A percentile compares a stretch with the other conserved stretches of the same genome.
Conservation (phyloP, 805 yeast genomes). For the Ogataea paradorogensis region DNA sequence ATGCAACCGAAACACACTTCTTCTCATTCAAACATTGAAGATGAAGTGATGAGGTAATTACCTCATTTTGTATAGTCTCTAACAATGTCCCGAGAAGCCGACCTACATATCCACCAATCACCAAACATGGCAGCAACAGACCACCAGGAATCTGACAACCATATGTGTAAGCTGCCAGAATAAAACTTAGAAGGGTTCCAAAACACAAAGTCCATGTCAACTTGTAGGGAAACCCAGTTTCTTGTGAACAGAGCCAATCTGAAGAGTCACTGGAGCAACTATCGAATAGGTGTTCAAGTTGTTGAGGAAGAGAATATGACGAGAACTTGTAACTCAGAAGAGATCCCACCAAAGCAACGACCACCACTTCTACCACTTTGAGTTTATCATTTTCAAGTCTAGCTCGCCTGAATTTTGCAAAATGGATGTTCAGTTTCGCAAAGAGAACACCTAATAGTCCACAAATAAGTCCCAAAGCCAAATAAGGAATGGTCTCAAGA, state of each 20-base stretch:
- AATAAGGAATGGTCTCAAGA: constrained; percentile 69
- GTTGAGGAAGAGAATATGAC: constrained; percentile 50
- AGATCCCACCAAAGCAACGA: constrained; percentile 49
- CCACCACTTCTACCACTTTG: constrained; percentile 47
- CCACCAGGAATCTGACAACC: constrained; percentile 73
- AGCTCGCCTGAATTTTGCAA: constrained; percentile 35
- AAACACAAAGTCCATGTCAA: constrained; percentile 32
- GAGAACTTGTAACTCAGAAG: constrained; percentile 51
- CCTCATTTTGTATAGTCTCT: constrained; percentile 43
- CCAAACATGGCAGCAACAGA: constrained; percentile 58
- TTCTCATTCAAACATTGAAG: constrained; percentile 39
- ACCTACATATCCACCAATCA: constrained; percentile 60
- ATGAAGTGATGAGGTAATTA: constrained; percentile 37
- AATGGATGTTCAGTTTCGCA: constrained; percentile 44
- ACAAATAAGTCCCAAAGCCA: constrained; percentile 66
- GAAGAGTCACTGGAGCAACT: constrained; percentile 49
- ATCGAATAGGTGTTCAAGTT: constrained; percentile 61
- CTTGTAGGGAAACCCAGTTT: constrained; percentile 38
- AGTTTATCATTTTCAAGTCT: constrained; percentile 26
- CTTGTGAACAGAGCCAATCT: constrained; percentile 24
- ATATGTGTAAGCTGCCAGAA: constrained; percentile 65
- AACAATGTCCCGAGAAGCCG: constrained; percentile 52
- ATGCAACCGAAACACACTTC: constrained; percentile 74
- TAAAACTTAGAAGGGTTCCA: constrained; percentile 48
- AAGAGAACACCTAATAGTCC: constrained; percentile 62